These are phyloP conservation scores for Colletotrichum acutatum DNA, from an alignment of 2,329 filamentous ascomycete species.

Conservation along the genomic window DNA sequence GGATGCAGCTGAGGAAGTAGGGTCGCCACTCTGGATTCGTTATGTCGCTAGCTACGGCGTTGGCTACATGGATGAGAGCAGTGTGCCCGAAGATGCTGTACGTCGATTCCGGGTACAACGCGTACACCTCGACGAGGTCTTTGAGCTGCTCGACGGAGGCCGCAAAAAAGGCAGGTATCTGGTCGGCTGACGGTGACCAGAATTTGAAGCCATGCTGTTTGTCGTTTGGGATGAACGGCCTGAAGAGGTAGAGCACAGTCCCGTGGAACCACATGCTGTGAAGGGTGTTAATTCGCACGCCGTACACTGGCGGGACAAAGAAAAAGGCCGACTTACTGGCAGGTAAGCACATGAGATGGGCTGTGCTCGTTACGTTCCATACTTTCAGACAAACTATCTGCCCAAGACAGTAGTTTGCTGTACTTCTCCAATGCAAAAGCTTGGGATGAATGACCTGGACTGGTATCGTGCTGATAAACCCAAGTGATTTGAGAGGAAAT, in stretches of 20 bases:
- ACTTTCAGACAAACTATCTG: slow-evolving; percentile 43
- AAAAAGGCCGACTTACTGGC: slow-evolving; percentile 45
- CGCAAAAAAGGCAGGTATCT: slow-evolving; percentile 40
- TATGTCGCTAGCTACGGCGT: slow-evolving; percentile 46
- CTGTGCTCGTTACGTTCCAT: slow-evolving; percentile 42
- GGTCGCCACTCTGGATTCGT: slow-evolving; percentile 44
- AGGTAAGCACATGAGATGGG: slow-evolving; percentile 47
- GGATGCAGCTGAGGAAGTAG: slow-evolving; percentile 51
- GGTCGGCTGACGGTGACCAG: slow-evolving; percentile 25
- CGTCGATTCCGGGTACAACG: slow-evolving; percentile 44
- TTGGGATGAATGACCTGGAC: slow-evolving; percentile 29
- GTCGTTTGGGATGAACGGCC: slow-evolving; percentile 29
- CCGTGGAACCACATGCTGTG: slow-evolving; percentile 30
- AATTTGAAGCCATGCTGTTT: slow-evolving; percentile 24
- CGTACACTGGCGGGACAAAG: not conserved
- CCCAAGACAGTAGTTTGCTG: slow-evolving; percentile 51
- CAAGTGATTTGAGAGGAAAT: slow-evolving; percentile 47
- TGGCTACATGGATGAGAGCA: slow-evolving; percentile 51
- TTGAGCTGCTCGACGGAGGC: slow-evolving; percentile 52
- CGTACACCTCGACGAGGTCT: slow-evolving; percentile 50
- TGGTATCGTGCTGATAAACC: slow-evolving; percentile 41
- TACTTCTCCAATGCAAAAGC: slow-evolving; percentile 50
- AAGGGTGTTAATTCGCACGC: not conserved
- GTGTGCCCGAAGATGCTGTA: slow-evolving; percentile 54
- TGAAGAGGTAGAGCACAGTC: slow-evolving; percentile 29